Evolutionary conservation across 345 rosid species (phyloP), one percentile per base, ranked within the genome.

Genomic region (Streptanthus diversifolius): DNA sequence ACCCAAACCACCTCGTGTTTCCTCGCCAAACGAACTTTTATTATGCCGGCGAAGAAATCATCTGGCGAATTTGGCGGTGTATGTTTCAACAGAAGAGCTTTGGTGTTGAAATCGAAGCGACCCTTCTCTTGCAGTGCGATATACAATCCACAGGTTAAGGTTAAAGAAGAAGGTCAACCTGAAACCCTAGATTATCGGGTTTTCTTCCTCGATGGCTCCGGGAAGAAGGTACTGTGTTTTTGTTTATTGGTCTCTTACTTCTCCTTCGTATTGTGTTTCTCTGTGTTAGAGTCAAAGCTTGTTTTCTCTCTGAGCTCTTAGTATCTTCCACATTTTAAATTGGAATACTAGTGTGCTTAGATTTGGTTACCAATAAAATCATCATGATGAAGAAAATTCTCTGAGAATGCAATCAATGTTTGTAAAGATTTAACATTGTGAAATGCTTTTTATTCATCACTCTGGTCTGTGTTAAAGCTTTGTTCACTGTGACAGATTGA

Each of bases 151-250:
- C 72, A 83, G 76, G 78, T 86, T 53, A 80, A 71, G 75, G 79
- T 82, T 78, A 82, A 82, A 70, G 88, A 87, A 75, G 93, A 87
- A 70, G 96, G 97, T 24, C 87, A 79, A 72, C 84, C 93, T 7
- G 90, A 89, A 67, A 80, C 96, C 65, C 80, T 91, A 13, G 97
- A 91, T 63, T 89, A 89, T 80, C 82, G 97, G 1, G 88, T 89
- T 62, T 89, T 87, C 85, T 85, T 89, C 75, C 82, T 77, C 48
- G 87, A 86, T 71, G 69, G 74, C 37, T 83, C 97, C 5, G 93
- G 89, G 36, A 91, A 86, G 80, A 91, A 79, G 93, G 97, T 87
- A 1, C 15, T 1, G 10, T 53, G 3, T 32, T 22, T 57, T 2
- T n/a, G 11, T 5, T 58, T 36, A 7, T 22, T 17, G 14, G 1